Evolutionary conservation across 2,329 filamentous ascomycete genomes (phyloP).

Genomic region (Annulohypoxylon truncatum): DNA sequence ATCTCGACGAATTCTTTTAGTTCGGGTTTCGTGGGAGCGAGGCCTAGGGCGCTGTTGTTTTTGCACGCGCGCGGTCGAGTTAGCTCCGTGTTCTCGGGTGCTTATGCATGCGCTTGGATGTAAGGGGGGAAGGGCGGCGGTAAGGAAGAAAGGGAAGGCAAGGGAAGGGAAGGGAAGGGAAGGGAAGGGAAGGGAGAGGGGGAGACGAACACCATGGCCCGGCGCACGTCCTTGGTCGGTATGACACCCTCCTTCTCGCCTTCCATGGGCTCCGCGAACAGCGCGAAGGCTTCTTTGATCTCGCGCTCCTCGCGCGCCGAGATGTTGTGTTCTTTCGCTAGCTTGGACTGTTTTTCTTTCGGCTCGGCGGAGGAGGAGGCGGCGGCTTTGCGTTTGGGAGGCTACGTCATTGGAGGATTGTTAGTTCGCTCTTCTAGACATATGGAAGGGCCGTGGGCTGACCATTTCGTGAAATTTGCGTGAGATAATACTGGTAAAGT

Average conservation of each 20-base stretch:
- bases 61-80: too few relatives aligned
- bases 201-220: constrained; percentile 74
- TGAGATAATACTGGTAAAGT: not conserved
- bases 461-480: constrained; percentile 19
- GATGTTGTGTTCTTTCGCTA: constrained; percentile 92
- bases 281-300: constrained; percentile 87
- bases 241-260: constrained; percentile 80
- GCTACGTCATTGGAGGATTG: constrained; percentile 54
- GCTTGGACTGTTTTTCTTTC: constrained; percentile 78
- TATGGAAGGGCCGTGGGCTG: not conserved
- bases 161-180: too few relatives aligned
- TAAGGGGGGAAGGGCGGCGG: not conserved
- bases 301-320: constrained; percentile 86
- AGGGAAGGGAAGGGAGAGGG: not conserved
- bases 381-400: constrained; percentile 63
- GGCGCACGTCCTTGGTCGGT: constrained; percentile 73
- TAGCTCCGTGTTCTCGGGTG: too few relatives aligned
- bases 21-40: constrained; percentile 74
- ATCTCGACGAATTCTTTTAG: constrained; percentile 80
- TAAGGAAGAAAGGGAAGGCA: constrained; percentile 2
- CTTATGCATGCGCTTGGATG: not conserved
- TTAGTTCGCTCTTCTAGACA: constrained; percentile 1
- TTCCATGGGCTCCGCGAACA: constrained; percentile 79
- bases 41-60: constrained; percentile 81
- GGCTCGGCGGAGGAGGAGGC: constrained; percentile 46